These are phyloP conservation scores for Thymus mandschuricus DNA, from an alignment of 257 asterid species.

Conservation along the genomic window DNA sequence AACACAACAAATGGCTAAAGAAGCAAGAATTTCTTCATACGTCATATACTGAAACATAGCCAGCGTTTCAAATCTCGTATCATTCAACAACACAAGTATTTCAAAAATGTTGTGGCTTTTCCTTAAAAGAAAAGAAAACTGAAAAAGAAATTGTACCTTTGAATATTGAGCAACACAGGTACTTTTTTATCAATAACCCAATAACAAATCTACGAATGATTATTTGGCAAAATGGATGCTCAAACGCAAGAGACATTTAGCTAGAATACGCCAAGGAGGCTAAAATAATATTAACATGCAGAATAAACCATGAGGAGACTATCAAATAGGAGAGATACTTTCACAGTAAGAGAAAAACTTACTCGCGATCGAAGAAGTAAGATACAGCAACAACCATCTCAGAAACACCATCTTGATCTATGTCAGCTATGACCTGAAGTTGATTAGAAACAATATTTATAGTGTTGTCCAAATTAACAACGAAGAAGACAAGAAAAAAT, in stretches of 20 bases:
- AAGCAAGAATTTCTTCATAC: constrained; percentile 19
- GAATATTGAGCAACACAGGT: constrained; percentile 22
- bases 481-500: constrained; percentile 29
- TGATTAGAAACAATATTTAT: constrained; percentile 28
- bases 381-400: constrained; percentile 99
- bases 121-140: no score
- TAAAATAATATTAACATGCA: background rate
- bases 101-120: background rate
- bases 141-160: background rate
- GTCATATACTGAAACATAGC: constrained; percentile 10
- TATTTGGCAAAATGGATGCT: background rate
- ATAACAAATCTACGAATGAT: constrained; percentile 4
- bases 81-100: background rate
- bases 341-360: constrained; percentile 41
- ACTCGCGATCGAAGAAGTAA: constrained; percentile 98
- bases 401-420: constrained; percentile 87
- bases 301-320: constrained; percentile 15
- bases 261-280: background rate
- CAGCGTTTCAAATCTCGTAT: constrained; percentile 20
- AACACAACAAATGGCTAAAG: constrained; percentile 26
- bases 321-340: constrained; percentile 17
- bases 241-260: background rate
- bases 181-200: background rate
- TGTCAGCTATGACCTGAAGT: constrained; percentile 93
- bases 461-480: constrained; percentile 17